Evolutionary conservation across 495 filamentous ascomycete species (phyloP).

Genomic region (Darksidea phi): DNA sequence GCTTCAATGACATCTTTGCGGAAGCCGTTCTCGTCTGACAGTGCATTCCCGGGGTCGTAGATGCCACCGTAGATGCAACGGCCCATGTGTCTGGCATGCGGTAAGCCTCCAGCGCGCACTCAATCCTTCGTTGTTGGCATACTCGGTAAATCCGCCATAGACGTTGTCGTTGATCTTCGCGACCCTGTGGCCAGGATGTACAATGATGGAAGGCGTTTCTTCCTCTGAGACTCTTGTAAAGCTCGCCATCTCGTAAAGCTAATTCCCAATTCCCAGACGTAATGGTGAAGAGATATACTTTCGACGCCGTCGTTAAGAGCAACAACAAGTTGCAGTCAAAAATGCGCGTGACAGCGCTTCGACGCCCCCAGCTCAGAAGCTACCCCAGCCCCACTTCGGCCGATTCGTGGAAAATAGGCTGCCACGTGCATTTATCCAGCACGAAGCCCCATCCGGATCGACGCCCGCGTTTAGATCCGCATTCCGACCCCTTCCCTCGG

Average conservation of each 20-base stretch:
- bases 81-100: constrained; percentile 65
- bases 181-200: constrained; percentile 59
- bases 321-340: background rate
- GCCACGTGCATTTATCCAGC: constrained; percentile 4
- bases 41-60: constrained; percentile 67
- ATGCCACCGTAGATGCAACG: constrained; percentile 83
- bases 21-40: constrained; percentile 73
- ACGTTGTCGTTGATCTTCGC: constrained; percentile 71
- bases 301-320: background rate
- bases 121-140: constrained; percentile 23
- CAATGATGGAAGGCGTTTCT: constrained; percentile 58
- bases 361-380: no score
- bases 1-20: constrained; percentile 71
- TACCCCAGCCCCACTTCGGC: background rate
- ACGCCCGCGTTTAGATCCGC: background rate
- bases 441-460: background rate
- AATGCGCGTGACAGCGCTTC: no score
- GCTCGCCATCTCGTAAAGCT: constrained; percentile 55
- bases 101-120: background rate
- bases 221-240: constrained; percentile 63
- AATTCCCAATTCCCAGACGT: no score
- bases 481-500: constrained; percentile 7
- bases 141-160: constrained; percentile 78
- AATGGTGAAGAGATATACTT: no score
- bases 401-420: constrained; percentile 18